A percentile compares a stretch with the other conserved stretches of the same genome.
Evolutionary conservation across 2,329 filamentous ascomycete genomes (phyloP).

Genomic region (Fusarium veterinarium): DNA sequence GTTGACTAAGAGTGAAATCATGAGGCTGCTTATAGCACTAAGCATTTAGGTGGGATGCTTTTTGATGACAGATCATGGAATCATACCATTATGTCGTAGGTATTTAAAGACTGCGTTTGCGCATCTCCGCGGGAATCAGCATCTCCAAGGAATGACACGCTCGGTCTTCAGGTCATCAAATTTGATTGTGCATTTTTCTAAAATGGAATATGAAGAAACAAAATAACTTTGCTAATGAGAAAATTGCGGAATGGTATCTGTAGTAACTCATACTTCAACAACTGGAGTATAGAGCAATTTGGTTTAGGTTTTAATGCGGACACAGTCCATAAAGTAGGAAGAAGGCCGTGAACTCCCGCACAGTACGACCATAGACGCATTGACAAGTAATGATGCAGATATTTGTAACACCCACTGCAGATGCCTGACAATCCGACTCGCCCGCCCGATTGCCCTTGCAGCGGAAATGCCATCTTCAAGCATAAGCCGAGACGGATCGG

Average conservation of each 20-base stretch:
- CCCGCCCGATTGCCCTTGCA: neutral
- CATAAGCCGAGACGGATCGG: neutral
- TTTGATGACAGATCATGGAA: constrained; percentile 11
- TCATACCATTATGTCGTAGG: constrained; percentile 19
- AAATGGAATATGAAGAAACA: neutral
- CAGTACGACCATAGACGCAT: neutral
- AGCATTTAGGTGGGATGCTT: constrained; percentile 1
- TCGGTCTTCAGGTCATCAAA: neutral
- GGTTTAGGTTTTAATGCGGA: neutral
- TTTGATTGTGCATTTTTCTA: neutral
- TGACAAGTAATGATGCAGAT: neutral
- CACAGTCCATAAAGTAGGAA: too few relatives aligned
- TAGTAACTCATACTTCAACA: neutral
- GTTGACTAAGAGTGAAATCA: constrained; percentile 12
- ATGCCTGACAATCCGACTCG: neutral
- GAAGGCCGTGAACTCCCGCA: neutral
- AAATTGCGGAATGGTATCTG: accelerated
- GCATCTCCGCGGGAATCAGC: constrained; percentile 26
- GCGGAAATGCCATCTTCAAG: neutral
- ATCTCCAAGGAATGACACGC: constrained; percentile 8
- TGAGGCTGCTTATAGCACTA: neutral
- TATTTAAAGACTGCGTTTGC: neutral
- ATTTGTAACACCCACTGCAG: constrained; percentile 4
- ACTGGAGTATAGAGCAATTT: accelerated
- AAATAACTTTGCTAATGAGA: neutral